Percentiles rank a stretch among this genome's conserved stretches.
Conservation (phyloP, 2,329 filamentous ascomycete species). For the Monosporascus sp. region DNA sequence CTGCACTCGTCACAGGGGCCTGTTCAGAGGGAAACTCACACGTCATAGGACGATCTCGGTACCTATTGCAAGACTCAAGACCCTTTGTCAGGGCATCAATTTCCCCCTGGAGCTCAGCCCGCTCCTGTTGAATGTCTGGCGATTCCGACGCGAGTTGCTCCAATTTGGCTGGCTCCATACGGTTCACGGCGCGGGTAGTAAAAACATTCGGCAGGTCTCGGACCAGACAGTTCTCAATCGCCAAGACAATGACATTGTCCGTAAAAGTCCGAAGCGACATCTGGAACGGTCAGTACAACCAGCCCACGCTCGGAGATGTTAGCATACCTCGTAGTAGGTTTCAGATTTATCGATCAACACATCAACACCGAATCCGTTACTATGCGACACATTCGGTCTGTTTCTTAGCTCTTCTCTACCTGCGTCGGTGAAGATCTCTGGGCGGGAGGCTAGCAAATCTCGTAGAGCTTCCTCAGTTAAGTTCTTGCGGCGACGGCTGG, state of each 20-base stretch:
- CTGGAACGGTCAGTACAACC: constrained; percentile 9
- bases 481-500: constrained; percentile 8
- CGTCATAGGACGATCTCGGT: constrained; percentile 3
- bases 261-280: constrained; percentile 26
- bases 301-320: not conserved
- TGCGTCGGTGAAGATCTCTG: constrained; percentile 18
- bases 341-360: constrained; percentile 40
- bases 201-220: constrained; percentile 27
- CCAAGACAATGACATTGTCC: constrained; percentile 31
- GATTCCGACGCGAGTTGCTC: constrained; percentile 21
- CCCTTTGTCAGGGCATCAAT: constrained; percentile 14
- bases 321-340: constrained; percentile 37
- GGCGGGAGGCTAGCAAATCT: constrained; percentile 11
- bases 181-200: constrained; percentile 23
- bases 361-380: constrained; percentile 30
- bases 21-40: constrained; percentile 1
- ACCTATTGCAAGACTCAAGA: constrained; percentile 17
- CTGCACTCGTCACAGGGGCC: not conserved
- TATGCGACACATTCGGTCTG: not conserved
- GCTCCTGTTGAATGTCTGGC: constrained; percentile 14
- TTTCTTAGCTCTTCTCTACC: constrained; percentile 11
- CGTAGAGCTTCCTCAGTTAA: constrained; percentile 9
- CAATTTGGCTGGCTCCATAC: constrained; percentile 24
- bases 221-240: constrained; percentile 32
- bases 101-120: constrained; percentile 13